Percentiles rank a stretch among this genome's conserved stretches.
phyloP scores from a whole-genome alignment of 139 green algal species.

The Zygnema circumcarinatum region DNA sequence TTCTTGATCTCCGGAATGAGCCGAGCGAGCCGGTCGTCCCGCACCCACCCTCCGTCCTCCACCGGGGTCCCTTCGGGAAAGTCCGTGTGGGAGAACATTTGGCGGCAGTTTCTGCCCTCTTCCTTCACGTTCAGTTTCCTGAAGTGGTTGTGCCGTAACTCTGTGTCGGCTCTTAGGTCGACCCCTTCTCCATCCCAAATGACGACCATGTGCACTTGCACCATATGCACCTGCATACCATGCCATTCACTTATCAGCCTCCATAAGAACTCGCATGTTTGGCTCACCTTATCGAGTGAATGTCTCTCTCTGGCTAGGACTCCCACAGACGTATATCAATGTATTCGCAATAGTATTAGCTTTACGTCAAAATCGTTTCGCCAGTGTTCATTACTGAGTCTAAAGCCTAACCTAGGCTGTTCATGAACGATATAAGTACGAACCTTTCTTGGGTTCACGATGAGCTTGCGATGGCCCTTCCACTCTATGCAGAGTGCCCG shows the following conservation, averaged over 20 bases:
- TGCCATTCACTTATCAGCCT: too few relatives aligned
- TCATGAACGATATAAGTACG: too few relatives aligned
- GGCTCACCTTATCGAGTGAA: too few relatives aligned
- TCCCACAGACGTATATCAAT: too few relatives aligned
- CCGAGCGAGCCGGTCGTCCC: background rate
- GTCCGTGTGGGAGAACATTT: background rate
- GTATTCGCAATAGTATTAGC: too few relatives aligned
- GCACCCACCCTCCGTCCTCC: background rate
- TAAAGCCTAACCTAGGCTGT: too few relatives aligned
- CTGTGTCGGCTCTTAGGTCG: background rate
- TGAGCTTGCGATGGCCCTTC: background rate
- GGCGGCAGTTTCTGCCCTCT: background rate
- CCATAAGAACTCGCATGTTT: too few relatives aligned
- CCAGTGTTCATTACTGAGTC: too few relatives aligned
- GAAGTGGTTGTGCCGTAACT: conserved; percentile 16
- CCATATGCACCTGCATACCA: background rate
- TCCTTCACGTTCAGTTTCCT: background rate
- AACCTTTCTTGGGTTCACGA: background rate
- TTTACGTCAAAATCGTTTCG: too few relatives aligned
- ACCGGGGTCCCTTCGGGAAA: background rate
- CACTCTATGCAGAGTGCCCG: background rate
- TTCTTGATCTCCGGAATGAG: background rate
- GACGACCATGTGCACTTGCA: background rate
- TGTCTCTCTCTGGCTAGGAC: too few relatives aligned
- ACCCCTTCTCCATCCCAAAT: background rate